A percentile compares a stretch with the other conserved stretches of the same genome.
phyloP scores from a whole-genome alignment of 2,329 filamentous ascomycete genomes.

The Pseudogymnoascus sp. region DNA sequence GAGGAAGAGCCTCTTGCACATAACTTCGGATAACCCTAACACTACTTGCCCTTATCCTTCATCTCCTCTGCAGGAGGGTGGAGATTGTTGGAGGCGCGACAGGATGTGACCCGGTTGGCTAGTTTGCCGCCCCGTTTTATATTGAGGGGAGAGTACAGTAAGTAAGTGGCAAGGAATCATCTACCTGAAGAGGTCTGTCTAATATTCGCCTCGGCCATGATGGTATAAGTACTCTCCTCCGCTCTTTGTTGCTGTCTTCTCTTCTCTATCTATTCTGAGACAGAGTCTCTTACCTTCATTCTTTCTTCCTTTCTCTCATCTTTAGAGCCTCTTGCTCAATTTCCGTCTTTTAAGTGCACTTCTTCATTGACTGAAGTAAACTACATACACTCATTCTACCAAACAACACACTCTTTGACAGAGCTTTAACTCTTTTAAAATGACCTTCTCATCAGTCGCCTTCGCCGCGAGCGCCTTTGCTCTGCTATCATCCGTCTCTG shows the following conservation, averaged over 20 bases:
- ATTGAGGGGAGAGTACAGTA: background rate
- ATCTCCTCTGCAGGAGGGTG: background rate
- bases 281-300: background rate
- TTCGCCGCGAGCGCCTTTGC: constrained; percentile 18
- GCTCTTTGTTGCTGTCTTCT: background rate
- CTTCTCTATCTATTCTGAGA: background rate
- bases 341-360: background rate
- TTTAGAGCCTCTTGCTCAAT: background rate
- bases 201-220: background rate
- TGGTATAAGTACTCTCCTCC: background rate
- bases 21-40: background rate
- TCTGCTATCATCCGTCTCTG: constrained; percentile 21
- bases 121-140: background rate
- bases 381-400: constrained; percentile 11
- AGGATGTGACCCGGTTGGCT: background rate
- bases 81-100: background rate
- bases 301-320: background rate
- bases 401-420: constrained; percentile 13
- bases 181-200: background rate
- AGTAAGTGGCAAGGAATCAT: background rate
- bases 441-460: constrained; percentile 25
- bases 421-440: constrained; percentile 12
- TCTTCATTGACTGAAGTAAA: constrained; percentile 25
- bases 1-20: background rate
- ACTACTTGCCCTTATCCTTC: background rate